Percentiles rank a stretch among this genome's conserved stretches.
Conservation (phyloP, 495 filamentous ascomycete genomes). For the Penicillium odoratum region DNA sequence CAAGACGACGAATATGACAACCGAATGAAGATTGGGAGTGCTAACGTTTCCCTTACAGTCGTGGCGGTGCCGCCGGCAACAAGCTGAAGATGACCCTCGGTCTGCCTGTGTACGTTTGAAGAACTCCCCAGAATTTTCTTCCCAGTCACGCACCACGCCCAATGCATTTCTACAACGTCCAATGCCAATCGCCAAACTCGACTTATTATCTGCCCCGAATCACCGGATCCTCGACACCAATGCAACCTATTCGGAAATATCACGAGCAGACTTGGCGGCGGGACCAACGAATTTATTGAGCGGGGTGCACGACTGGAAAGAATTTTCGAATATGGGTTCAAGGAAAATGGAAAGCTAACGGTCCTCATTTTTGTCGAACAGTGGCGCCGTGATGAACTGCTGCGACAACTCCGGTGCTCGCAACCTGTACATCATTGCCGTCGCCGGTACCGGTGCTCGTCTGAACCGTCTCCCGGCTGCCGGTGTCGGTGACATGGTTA, state of each 20-base stretch:
- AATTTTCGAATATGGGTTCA: constrained; percentile 6
- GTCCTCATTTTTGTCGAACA: constrained; percentile 39
- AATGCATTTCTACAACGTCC: constrained; percentile 20
- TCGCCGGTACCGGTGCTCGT: constrained; percentile 97
- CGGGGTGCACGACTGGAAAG: constrained; percentile 15
- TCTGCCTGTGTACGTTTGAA: constrained; percentile 90
- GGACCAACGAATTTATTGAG: constrained; percentile 14
- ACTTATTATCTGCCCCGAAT: not conserved
- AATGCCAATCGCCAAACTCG: constrained; percentile 11
- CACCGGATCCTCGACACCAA: constrained; percentile 1
- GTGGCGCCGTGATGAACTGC: constrained; percentile 96
- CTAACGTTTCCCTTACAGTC: constrained; percentile 47
- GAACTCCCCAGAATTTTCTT: constrained; percentile 19
- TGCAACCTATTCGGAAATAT: constrained; percentile 5
- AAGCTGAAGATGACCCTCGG: constrained; percentile 99
- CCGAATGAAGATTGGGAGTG: constrained; percentile 11
- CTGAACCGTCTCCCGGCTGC: constrained; percentile 97
- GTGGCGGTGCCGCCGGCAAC: constrained; percentile 95
- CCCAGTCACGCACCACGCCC: constrained; percentile 16
- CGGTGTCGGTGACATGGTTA: constrained; percentile 99
- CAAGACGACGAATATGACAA: constrained; percentile 6
- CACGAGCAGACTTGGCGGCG: constrained; percentile 11
- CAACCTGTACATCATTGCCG: constrained; percentile 99
- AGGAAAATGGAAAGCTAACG: constrained; percentile 23
- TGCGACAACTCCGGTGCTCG: constrained; percentile 97